Base-by-base conservation (phyloP, 2,329 filamentous ascomycete species). In the Pseudogymnoascus sp. region DNA sequence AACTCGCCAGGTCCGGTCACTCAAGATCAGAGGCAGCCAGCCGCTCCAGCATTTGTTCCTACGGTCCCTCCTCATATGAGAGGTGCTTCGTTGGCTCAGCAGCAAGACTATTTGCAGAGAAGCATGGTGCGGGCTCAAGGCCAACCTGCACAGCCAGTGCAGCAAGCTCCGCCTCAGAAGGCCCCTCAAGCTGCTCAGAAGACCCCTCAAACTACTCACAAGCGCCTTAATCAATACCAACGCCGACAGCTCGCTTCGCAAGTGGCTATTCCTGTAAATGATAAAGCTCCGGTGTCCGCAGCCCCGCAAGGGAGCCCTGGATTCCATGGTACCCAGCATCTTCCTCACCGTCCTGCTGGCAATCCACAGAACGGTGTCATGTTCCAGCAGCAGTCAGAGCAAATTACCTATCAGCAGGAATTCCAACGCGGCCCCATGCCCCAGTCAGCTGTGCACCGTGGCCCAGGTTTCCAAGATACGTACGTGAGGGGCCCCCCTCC, bases 1-100 rank as follows among this genome's bases (percentile, higher is more conserved):
- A 84, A 85, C 71, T 75, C 77, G 60, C 74, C 73, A 65, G 64
- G 71, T 65, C 66, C 68, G 63, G 70, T 74, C 31, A 67, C 23
- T 63, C 51, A 65, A 63, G 28, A 34, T 2, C 34, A 51, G 28
- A 19, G 54, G 11, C 28, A 34, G 23, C 41, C 65, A 62, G 51
- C 43, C 65, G 21, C 65, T 65, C 62, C 61, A 61, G 48, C 48
- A 61, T 63, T 60, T 31, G 14, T 31, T 25, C 61, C 64, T 19
- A 51, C 62, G 23, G 19, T 69, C 7, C 69, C 67, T 34, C 70
- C 68, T 63, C 71, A 71, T 28, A 68, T 71, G 66, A 60, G 64
- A 13, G 48, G 60, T 10, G 67, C 69, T 41, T 67, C 63, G 21
- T 57, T 62, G 19, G 65, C 48, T 16, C 66, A 68, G 36, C 68